A percentile compares a stretch with the other conserved stretches of the same genome.
Conservation (phyloP, 116 monocot species). For the Dioscorea cayenensis region DNA sequence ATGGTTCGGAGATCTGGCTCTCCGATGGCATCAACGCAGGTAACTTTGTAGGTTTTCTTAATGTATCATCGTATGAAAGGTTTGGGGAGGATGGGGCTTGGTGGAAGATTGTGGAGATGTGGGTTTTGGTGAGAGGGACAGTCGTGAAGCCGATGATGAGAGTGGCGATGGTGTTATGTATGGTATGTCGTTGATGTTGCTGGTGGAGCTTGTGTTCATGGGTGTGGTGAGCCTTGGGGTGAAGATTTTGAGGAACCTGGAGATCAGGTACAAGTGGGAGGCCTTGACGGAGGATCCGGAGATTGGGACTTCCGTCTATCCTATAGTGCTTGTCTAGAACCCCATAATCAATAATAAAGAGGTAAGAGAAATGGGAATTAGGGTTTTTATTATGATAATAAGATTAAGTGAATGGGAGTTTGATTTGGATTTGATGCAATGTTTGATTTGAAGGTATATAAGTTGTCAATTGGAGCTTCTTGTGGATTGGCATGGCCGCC, state of each 20-base stretch:
- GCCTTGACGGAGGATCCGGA: constrained; percentile 1
- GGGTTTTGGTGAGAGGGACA: neutral
- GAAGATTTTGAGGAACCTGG: constrained; percentile 13
- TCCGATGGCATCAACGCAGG: too few species aligned
- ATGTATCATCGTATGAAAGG: too few species aligned
- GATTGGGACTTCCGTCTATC: neutral
- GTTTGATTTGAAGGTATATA: constrained; percentile 9
- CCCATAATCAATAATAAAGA: constrained; percentile 31
- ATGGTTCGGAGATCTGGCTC: too few species aligned
- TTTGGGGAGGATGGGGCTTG: too few species aligned
- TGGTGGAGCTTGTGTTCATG: constrained; percentile 11
- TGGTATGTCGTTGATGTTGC: constrained; percentile 1
- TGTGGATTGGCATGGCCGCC: constrained; percentile 4
- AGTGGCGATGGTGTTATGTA: neutral
- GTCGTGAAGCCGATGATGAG: constrained; percentile 9
- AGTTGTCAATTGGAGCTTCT: constrained; percentile 17
- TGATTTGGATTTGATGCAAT: neutral
- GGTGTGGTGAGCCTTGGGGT: constrained; percentile 13
- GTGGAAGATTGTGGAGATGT: too few species aligned
- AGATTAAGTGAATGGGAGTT: neutral
- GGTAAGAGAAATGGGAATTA: neutral
- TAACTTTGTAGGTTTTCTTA: too few species aligned
- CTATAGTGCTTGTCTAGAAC: constrained; percentile 25
- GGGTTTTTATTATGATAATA: neutral
- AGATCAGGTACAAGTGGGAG: constrained; percentile 11